phyloP scores from a whole-genome alignment of 2,329 filamentous ascomycete genomes.

The Sordariomycetes sp. region DNA sequence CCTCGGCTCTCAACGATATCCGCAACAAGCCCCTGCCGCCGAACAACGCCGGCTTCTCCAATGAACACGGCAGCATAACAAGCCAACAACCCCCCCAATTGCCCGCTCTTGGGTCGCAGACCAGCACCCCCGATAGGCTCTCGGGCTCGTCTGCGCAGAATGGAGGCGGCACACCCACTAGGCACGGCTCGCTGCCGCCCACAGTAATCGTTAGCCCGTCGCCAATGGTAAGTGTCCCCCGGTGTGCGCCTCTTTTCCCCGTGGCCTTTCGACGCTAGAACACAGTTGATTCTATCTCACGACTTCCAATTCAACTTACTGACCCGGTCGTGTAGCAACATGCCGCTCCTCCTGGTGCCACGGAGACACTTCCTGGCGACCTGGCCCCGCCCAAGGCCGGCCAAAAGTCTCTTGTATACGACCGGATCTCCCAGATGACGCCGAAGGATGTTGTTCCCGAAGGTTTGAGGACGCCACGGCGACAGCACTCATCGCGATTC shows the following conservation, averaged over 20 bases:
- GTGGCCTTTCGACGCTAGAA: conserved; percentile 1
- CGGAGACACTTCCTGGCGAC: conserved; percentile 97
- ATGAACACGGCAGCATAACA: conserved; percentile 24
- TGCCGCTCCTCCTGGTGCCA: conserved; percentile 80
- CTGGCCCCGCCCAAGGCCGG: conserved; percentile 88
- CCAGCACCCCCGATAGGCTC: conserved; percentile 23
- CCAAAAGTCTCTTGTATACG: conserved; percentile 79
- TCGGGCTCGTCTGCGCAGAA: conserved; percentile 25
- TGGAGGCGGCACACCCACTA: conserved; percentile 49
- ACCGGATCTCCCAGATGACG: conserved; percentile 81
- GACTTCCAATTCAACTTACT: neutral
- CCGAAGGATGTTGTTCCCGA: conserved; percentile 89
- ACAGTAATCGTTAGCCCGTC: conserved; percentile 94
- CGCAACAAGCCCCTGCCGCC: conserved; percentile 70
- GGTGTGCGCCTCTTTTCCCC: neutral
- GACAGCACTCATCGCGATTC: conserved; percentile 95
- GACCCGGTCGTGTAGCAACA: conserved; percentile 45
- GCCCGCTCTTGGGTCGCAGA: conserved; percentile 18
- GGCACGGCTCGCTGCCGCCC: conserved; percentile 59
- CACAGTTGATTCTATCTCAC: neutral
- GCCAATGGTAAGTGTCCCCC: conserved; percentile 58
- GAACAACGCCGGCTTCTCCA: conserved; percentile 33
- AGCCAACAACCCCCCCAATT: conserved; percentile 25
- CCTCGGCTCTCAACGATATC: conserved; percentile 74
- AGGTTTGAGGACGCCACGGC: conserved; percentile 86